Evolutionary conservation across 2,329 filamentous ascomycete species (phyloP).

Genomic region (Teratosphaeria epicoccoides): DNA sequence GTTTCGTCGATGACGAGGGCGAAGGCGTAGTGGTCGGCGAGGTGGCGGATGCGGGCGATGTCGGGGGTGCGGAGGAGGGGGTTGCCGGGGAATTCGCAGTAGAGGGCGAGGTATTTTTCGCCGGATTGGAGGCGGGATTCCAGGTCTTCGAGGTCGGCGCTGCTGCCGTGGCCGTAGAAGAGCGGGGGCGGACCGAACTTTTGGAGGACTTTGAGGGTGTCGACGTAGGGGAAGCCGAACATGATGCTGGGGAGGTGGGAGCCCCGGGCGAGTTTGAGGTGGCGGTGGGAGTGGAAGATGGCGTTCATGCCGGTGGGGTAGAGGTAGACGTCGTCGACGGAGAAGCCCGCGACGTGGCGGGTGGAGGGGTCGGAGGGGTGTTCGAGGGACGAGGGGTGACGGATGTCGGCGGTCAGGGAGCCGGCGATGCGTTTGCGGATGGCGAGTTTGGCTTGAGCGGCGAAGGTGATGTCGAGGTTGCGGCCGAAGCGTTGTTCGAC

Average conservation of each 20-base stretch:
- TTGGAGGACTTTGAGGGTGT: constrained; percentile 86
- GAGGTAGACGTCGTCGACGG: constrained; percentile 79
- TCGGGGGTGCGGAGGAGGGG: constrained; percentile 79
- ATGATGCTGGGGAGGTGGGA: constrained; percentile 62
- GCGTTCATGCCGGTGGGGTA: constrained; percentile 89
- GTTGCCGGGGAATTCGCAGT: constrained; percentile 93
- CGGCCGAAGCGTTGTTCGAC: constrained; percentile 90
- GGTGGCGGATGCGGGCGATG: constrained; percentile 62
- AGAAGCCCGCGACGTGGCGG: constrained; percentile 49
- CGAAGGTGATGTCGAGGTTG: constrained; percentile 71
- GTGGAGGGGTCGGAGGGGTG: constrained; percentile 27
- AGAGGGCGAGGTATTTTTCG: constrained; percentile 70
- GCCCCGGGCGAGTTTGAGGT: constrained; percentile 55
- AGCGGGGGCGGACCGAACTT: constrained; percentile 85
- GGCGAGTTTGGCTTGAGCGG: constrained; percentile 72
- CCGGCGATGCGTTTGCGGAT: constrained; percentile 83
- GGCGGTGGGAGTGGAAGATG: constrained; percentile 79
- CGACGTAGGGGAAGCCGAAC: constrained; percentile 95
- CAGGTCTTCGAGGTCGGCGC: constrained; percentile 71
- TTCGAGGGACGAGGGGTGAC: constrained; percentile 50
- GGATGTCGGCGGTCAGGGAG: constrained; percentile 62
- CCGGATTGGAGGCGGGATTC: constrained; percentile 60
- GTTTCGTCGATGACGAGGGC: constrained; percentile 91
- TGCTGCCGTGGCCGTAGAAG: constrained; percentile 76
- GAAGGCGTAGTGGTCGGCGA: constrained; percentile 80